Conservation (phyloP, 2,329 filamentous ascomycete species). For the Alternaria triticimaculans region DNA sequence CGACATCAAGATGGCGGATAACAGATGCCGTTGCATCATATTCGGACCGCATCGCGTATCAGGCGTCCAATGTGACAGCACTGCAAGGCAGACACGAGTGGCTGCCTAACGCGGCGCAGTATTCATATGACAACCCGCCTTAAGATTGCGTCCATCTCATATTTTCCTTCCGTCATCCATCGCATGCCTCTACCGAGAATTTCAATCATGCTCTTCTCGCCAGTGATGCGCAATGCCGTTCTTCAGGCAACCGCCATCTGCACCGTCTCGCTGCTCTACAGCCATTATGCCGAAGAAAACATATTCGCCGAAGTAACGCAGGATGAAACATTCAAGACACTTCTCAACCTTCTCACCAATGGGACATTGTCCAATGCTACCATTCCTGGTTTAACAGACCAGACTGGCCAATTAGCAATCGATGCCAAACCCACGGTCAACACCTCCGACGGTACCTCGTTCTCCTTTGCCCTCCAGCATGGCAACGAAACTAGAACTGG, state of each 20-base stretch:
- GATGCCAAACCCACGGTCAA: neutral
- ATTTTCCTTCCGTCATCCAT: neutral
- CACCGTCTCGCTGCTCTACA: conserved; percentile 1
- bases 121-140: neutral
- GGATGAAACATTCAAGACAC: conserved; percentile 8
- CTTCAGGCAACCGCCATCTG: conserved; percentile 19
- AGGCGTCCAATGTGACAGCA: neutral
- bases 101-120: neutral
- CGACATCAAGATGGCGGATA: neutral
- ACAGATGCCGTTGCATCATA: neutral
- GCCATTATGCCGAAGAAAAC: conserved; percentile 8
- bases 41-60: neutral
- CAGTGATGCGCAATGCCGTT: conserved; percentile 19
- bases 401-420: neutral
- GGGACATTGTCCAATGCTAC: neutral
- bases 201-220: conserved; percentile 8
- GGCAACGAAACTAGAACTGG: neutral
- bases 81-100: neutral
- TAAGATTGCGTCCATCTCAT: neutral
- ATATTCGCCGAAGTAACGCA: conserved; percentile 7
- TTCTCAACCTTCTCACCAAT: neutral
- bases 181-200: neutral
- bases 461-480: neutral
- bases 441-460: neutral
- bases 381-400: neutral